phyloP scores from a whole-genome alignment of 495 filamentous ascomycete species.

The Penicillium fimorum region DNA sequence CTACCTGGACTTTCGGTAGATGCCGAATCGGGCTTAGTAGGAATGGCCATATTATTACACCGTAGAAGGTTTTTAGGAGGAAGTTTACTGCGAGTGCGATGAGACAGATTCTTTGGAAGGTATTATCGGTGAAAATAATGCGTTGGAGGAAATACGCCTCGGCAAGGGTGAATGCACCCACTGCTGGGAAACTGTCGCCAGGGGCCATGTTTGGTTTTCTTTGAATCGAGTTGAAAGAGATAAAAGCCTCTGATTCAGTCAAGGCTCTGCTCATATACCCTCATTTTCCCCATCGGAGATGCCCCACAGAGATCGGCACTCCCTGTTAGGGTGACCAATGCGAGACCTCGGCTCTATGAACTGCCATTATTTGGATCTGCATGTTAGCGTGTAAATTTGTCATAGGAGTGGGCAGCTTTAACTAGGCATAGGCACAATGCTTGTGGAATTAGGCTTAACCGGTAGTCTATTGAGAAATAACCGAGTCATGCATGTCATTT shows the following conservation, averaged over 20 bases:
- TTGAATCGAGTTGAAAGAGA: not conserved
- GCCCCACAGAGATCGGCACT: conserved; percentile 8
- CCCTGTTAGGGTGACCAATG: conserved; percentile 8
- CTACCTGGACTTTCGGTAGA: conserved; percentile 57
- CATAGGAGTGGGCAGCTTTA: not conserved
- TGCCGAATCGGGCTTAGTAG: conserved; percentile 68
- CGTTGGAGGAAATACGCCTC: conserved; percentile 36
- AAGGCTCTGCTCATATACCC: not conserved
- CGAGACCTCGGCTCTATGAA: conserved; percentile 10
- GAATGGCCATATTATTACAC: conserved; percentile 63
- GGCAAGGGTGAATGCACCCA: conserved; percentile 26
- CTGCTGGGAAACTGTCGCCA: conserved; percentile 13
- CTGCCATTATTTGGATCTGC: not conserved
- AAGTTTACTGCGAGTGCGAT: conserved; percentile 29
- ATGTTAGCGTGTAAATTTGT: not conserved
- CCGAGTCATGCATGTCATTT: too few relatives aligned
- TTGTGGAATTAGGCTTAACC: not conserved
- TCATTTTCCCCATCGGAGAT: not conserved
- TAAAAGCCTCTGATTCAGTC: not conserved
- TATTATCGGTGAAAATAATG: conserved; percentile 25
- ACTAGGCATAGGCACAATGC: not conserved
- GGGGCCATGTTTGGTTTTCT: not conserved
- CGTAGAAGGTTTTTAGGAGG: conserved; percentile 41
- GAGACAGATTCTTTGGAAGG: conserved; percentile 25
- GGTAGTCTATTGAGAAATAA: too few relatives aligned